phyloP scores from a whole-genome alignment of 1,139 yeast genomes.

The Saccharomycopsis crataegensis region DNA sequence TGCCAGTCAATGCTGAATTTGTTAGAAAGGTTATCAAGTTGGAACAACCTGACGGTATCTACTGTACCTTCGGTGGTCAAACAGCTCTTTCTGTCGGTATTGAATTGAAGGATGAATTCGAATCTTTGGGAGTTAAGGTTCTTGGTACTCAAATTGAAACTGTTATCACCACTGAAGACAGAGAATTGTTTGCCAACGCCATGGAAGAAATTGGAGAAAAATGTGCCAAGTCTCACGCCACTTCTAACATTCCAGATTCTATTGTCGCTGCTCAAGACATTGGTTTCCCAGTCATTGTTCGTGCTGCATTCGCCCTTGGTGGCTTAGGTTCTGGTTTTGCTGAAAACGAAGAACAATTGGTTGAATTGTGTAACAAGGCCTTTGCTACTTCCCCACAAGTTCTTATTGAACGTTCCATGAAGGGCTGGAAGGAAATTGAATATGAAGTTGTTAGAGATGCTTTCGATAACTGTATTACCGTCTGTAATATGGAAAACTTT shows the following conservation, averaged over 20 bases:
- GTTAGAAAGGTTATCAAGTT: constrained; percentile 91
- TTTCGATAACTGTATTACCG: constrained; percentile 95
- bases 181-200: constrained; percentile 90
- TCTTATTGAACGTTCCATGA: constrained; percentile 91
- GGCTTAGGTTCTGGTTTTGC: constrained; percentile 99
- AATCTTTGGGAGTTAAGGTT: constrained; percentile 83
- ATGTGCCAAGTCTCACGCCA: constrained; percentile 90
- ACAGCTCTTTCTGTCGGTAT: constrained; percentile 96
- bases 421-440: constrained; percentile 99
- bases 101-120: constrained; percentile 91
- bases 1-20: constrained; percentile 94
- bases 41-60: constrained; percentile 96
- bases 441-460: constrained; percentile 99
- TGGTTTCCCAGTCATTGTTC: constrained; percentile 92
- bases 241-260: constrained; percentile 73
- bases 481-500: constrained; percentile 98
- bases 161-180: constrained; percentile 92
- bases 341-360: constrained; percentile 76
- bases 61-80: constrained; percentile 97
- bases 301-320: constrained; percentile 97
- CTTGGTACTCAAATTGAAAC: constrained; percentile 96
- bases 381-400: constrained; percentile 96
- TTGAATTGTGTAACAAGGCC: constrained; percentile 81
- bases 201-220: constrained; percentile 93
- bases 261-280: constrained; percentile 75